Conservation (phyloP, 2,329 filamentous ascomycete species). For the Atkinsonella texensis region DNA sequence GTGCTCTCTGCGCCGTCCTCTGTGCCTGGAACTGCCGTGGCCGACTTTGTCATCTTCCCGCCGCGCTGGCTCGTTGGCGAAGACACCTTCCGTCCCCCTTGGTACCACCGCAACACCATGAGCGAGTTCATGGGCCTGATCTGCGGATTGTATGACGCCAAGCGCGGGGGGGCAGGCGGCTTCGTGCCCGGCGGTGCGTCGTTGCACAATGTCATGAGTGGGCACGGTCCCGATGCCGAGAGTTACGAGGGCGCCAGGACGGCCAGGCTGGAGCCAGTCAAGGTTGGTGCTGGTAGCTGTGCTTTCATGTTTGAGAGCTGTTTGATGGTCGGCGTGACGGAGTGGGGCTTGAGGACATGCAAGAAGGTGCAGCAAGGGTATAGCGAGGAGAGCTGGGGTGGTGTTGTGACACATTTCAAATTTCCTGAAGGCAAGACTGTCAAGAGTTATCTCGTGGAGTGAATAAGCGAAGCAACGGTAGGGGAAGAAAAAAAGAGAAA, state of each 20-base stretch:
- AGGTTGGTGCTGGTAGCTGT: constrained; percentile 49
- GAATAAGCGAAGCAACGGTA: background rate
- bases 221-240: constrained; percentile 48
- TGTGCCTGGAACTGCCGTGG: constrained; percentile 59
- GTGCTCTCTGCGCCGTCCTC: constrained; percentile 51
- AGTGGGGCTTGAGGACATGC: constrained; percentile 54
- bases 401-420: constrained; percentile 51
- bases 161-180: constrained; percentile 37
- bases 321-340: constrained; percentile 58
- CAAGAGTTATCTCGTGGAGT: constrained; percentile 11
- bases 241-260: constrained; percentile 44
- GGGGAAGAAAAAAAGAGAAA: background rate
- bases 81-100: constrained; percentile 60
- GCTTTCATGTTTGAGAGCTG: constrained; percentile 62
- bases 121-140: constrained; percentile 55
- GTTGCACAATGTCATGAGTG: constrained; percentile 61
- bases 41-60: constrained; percentile 64
- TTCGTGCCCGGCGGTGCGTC: constrained; percentile 47
- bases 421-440: constrained; percentile 24
- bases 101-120: constrained; percentile 61
- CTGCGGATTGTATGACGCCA: constrained; percentile 47
- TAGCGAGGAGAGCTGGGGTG: constrained; percentile 68
- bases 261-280: constrained; percentile 39
- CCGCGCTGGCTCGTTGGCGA: constrained; percentile 59
- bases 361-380: constrained; percentile 35